Evolutionary conservation across 805 yeast genomes (phyloP).

Genomic region (Myxozyma geophila): DNA sequence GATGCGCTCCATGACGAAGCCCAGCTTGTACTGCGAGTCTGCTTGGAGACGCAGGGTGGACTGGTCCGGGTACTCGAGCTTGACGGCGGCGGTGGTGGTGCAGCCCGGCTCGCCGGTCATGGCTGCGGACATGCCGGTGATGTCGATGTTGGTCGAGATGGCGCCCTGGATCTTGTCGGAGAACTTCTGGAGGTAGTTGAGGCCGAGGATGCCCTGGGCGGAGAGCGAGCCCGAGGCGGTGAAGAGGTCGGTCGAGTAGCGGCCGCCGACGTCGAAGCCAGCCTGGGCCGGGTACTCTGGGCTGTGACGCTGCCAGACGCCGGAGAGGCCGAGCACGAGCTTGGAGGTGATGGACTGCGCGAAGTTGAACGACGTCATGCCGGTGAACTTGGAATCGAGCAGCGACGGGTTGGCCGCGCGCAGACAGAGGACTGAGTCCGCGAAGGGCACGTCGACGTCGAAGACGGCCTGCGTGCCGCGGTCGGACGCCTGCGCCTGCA

Average conservation of each 20-base stretch:
- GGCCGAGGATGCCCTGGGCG: slow-evolving; percentile 83
- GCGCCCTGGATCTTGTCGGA: slow-evolving; percentile 95
- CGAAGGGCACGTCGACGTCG: slow-evolving; percentile 93
- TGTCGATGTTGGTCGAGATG: slow-evolving; percentile 73
- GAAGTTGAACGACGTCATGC: slow-evolving; percentile 89
- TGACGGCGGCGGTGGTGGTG: slow-evolving; percentile 91
- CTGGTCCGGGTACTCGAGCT: slow-evolving; percentile 91
- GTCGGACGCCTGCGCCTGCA: slow-evolving; percentile 33
- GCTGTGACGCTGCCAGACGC: slow-evolving; percentile 69
- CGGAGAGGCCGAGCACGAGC: slow-evolving; percentile 88
- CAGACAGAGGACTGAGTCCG: slow-evolving; percentile 84
- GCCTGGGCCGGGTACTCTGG: slow-evolving; percentile 85
- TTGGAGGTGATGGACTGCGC: slow-evolving; percentile 86
- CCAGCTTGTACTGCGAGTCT: slow-evolving; percentile 88
- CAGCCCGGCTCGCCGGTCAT: slow-evolving; percentile 88
- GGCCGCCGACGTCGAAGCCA: slow-evolving; percentile 84
- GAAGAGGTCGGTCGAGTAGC: slow-evolving; percentile 89
- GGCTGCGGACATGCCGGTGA: slow-evolving; percentile 48
- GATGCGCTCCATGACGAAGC: slow-evolving; percentile 89
- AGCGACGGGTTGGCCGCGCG: slow-evolving; percentile 89
- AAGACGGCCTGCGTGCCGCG: slow-evolving; percentile 72
- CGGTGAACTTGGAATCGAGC: slow-evolving; percentile 75
- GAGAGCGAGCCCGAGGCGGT: slow-evolving; percentile 90
- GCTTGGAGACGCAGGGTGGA: slow-evolving; percentile 93
- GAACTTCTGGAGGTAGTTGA: slow-evolving; percentile 93